Conservation (phyloP, 1,139 yeast species). For the Suhomyces chickasaworum region DNA sequence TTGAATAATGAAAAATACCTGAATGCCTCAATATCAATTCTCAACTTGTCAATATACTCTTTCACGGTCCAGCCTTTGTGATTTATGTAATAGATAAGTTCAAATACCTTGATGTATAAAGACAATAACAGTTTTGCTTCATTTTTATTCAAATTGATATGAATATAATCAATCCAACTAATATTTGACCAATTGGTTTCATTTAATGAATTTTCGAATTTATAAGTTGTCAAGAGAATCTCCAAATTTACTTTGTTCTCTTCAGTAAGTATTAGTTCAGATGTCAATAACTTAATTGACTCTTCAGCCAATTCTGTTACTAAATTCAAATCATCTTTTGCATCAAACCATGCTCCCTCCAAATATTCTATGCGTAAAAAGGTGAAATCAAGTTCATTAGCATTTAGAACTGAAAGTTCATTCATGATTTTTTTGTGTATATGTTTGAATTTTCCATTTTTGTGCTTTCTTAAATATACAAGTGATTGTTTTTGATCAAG, state of each 20-base stretch:
- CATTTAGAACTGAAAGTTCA: slow-evolving; percentile 27
- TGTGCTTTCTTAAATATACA: slow-evolving; percentile 32
- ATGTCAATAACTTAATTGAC: slow-evolving; percentile 14
- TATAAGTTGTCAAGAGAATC: slow-evolving; percentile 31
- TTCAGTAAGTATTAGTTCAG: slow-evolving; percentile 19
- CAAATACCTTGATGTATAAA: slow-evolving; percentile 38
- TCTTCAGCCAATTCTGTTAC: slow-evolving; percentile 20
- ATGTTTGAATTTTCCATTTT: slow-evolving; percentile 26
- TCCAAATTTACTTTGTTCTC: slow-evolving; percentile 27
- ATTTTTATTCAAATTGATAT: slow-evolving; percentile 26
- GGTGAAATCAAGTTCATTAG: slow-evolving; percentile 28
- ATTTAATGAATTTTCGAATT: slow-evolving; percentile 32
- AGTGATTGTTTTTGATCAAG: slow-evolving; percentile 32
- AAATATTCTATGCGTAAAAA: slow-evolving; percentile 39
- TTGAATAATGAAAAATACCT: slow-evolving; percentile 14
- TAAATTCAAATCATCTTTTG: slow-evolving; percentile 8
- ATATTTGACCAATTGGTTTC: slow-evolving; percentile 41
- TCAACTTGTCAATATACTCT: neutral
- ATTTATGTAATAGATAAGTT: slow-evolving; percentile 21
- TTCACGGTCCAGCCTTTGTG: neutral
- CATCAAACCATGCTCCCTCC: slow-evolving; percentile 33
- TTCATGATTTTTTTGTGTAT: slow-evolving; percentile 37
- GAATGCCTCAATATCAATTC: slow-evolving; percentile 7
- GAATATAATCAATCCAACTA: slow-evolving; percentile 41
- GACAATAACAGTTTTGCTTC: slow-evolving; percentile 33